Evolutionary conservation across 2,329 filamentous ascomycete genomes (phyloP).

Genomic region (Herpotrichia juniperi): DNA sequence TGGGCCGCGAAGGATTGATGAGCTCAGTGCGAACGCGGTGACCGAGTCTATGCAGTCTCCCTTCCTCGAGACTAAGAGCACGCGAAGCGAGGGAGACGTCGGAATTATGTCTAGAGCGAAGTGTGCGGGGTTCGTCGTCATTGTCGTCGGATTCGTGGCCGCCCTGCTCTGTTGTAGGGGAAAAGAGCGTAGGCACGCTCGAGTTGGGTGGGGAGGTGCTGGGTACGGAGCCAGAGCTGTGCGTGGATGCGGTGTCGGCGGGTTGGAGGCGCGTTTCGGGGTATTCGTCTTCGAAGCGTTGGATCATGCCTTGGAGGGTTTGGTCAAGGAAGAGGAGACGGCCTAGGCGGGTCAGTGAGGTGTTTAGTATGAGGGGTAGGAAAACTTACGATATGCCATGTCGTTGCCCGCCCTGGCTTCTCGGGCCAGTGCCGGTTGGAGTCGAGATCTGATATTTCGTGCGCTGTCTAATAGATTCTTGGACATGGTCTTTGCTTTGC

Average conservation of each 20-base stretch:
- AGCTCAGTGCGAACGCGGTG: constrained; percentile 70
- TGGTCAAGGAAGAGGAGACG: constrained; percentile 85
- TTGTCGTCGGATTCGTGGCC: constrained; percentile 45
- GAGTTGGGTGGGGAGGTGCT: constrained; percentile 38
- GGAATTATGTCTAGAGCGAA: constrained; percentile 65
- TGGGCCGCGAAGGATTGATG: constrained; percentile 47
- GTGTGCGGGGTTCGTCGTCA: constrained; percentile 49
- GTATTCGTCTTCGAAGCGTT: constrained; percentile 94
- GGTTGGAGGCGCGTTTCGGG: constrained; percentile 75
- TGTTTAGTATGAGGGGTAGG: background rate
- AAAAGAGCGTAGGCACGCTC: constrained; percentile 35
- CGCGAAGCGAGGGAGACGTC: constrained; percentile 72
- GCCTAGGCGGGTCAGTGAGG: constrained; percentile 52
- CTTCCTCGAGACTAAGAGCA: constrained; percentile 71
- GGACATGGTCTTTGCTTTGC: constrained; percentile 74
- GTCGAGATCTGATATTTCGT: constrained; percentile 80
- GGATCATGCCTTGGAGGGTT: constrained; percentile 89
- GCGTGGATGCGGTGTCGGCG: constrained; percentile 32
- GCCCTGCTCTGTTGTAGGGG: constrained; percentile 31
- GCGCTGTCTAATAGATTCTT: constrained; percentile 87
- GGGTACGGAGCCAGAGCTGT: constrained; percentile 39
- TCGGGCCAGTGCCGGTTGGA: constrained; percentile 82
- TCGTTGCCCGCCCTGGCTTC: constrained; percentile 75
- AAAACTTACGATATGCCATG: constrained; percentile 72
- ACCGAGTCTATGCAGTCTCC: constrained; percentile 71